These are phyloP conservation scores for Phytopythium litorale DNA, from an alignment of 352 stramenopile genomes.

Conservation along the genomic window DNA sequence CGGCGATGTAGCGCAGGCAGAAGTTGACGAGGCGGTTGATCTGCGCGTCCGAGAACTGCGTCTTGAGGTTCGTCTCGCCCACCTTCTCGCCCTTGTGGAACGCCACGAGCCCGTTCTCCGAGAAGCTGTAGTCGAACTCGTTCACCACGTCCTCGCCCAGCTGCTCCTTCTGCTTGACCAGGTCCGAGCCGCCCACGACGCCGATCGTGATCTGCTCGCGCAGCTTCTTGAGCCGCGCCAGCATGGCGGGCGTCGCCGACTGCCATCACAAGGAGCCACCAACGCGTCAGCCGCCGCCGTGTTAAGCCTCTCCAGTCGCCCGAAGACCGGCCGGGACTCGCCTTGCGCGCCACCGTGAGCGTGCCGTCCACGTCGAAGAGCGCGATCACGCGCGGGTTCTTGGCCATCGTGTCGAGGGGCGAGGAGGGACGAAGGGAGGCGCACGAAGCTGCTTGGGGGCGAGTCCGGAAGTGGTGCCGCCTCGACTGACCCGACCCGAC, in stretches of 20 bases:
- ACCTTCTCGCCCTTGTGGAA: constrained; percentile 95
- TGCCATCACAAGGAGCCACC: constrained; percentile 10
- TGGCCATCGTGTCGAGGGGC: constrained; percentile 25
- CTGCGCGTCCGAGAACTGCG: constrained; percentile 95
- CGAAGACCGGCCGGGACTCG: not conserved
- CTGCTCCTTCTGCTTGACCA: constrained; percentile 99
- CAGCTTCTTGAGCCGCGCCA: constrained; percentile 92
- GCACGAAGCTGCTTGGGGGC: not conserved
- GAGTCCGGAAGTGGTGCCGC: not conserved
- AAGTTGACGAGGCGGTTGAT: constrained; percentile 98
- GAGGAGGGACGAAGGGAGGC: no score
- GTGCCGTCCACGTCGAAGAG: constrained; percentile 99
- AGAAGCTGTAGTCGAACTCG: constrained; percentile 99
- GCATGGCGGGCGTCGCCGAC: constrained; percentile 91
- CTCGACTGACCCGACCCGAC: not conserved
- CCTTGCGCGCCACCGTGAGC: constrained; percentile 93
- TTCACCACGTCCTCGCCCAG: constrained; percentile 92
- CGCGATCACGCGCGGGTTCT: constrained; percentile 93
- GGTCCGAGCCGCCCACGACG: constrained; percentile 97
- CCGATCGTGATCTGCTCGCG: constrained; percentile 94
- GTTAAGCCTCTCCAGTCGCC: not conserved
- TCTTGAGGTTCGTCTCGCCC: constrained; percentile 91
- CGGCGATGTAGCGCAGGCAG: constrained; percentile 92
- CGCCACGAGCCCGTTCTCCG: constrained; percentile 97
- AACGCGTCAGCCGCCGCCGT: not conserved